Evolutionary conservation across 2,329 filamentous ascomycete genomes (phyloP), one percentile per base, ranked within the genome.

Genomic region (Fusarium robinianum): DNA sequence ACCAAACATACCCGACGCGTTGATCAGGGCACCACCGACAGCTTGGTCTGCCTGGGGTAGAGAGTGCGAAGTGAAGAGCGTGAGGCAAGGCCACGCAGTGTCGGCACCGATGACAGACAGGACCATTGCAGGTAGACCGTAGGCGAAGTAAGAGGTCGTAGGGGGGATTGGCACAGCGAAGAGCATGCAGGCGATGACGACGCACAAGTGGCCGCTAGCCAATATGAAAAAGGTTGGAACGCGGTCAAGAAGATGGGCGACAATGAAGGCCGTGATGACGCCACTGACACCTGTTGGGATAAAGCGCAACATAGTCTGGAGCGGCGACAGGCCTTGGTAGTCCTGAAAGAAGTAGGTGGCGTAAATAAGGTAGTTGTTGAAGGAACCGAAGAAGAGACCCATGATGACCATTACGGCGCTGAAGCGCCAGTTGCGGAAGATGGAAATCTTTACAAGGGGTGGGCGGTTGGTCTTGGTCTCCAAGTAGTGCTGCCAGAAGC

Each of bases 301-400:
- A 62, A 87, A 88, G 3, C 83, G 80, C 7, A 88, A 63, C 9
- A 83, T 86, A 0, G 84, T 87, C 51, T 86, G 77, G n/a, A 87
- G 69, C 1, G 83, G 72, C 1, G 73, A 75, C 2, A 82, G 72
- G 1, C 75, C 78, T 55, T 84, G 82, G 61, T 79, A 87, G 51
- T 84, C 77, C 64, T 88, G 85, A 65, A 80, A 88, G 66, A 80
- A 86, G 65, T 84, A 88, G 5, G 85, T 88, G 2, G 82, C 78
- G 56, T 78, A 86, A 48, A 88, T 72, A 25, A 87, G 67, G 54
- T 77, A 86, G 63, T 84, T 83, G 67, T 85, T 87, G 68, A 88
- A 88, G 2, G 75, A 72, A 12, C 78, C 76, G 57, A 84, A 87
- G 68, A 87, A 87, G 2, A 87, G 64, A 1, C 73, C 73, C 77